Evolutionary conservation across 441 rosid genomes (phyloP).

Genomic region (Pelargonium cotyledonis): DNA sequence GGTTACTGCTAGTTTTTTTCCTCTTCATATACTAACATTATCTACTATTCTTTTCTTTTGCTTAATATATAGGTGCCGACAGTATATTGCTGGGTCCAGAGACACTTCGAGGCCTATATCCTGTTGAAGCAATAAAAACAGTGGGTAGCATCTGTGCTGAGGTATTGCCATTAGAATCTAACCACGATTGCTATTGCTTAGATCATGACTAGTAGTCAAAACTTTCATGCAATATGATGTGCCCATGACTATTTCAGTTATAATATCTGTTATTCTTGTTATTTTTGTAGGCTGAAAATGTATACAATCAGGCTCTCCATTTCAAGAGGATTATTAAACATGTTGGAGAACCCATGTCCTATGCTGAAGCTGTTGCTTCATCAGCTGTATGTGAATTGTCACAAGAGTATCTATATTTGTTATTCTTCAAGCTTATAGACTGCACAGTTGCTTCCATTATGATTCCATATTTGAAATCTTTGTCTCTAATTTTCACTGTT

Average conservation of each 20-base stretch:
- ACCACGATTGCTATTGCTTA: too few relatives aligned
- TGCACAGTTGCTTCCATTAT: background rate
- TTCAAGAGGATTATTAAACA: conserved; percentile 22
- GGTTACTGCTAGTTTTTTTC: background rate
- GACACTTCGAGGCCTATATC: conserved; percentile 28
- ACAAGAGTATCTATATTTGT: background rate
- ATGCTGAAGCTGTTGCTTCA: conserved; percentile 27
- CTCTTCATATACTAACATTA: conserved; percentile 6
- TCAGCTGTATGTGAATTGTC: conserved; percentile 20
- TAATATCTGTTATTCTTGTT: background rate
- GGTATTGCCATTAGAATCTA: conserved; percentile 11
- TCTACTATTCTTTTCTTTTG: background rate
- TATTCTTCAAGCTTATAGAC: too few relatives aligned
- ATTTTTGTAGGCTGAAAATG: conserved; percentile 26
- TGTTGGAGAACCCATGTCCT: conserved; percentile 27
- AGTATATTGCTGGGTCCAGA: conserved; percentile 28
- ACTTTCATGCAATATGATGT: background rate
- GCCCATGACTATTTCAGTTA: background rate
- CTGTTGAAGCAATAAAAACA: conserved; percentile 20
- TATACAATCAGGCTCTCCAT: conserved; percentile 22
- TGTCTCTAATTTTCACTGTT: background rate
- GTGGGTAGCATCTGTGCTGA: conserved; percentile 28
- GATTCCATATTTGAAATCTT: too few relatives aligned
- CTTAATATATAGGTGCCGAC: conserved; percentile 25
- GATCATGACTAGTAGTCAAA: background rate